Percentiles rank a stretch among this genome's conserved stretches.
phyloP scores from a whole-genome alignment of 495 filamentous ascomycete species.

The Penicilliopsis zonata region DNA sequence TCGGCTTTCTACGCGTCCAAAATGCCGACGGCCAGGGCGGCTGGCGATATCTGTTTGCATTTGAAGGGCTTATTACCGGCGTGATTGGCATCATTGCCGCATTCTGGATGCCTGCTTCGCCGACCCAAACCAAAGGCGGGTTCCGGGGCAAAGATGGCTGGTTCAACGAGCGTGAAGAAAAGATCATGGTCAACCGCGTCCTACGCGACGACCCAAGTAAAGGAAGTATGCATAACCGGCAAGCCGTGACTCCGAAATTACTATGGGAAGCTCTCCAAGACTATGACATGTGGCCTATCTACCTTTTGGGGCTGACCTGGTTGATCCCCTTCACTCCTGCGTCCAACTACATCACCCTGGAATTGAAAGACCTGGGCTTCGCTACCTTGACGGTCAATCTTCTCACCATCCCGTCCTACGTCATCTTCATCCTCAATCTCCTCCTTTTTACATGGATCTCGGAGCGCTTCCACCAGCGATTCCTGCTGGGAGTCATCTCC shows the following conservation, averaged over 20 bases:
- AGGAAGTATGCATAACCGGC: conserved; percentile 11
- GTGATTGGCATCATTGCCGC: conserved; percentile 52
- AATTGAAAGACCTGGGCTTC: conserved; percentile 48
- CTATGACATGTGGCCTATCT: conserved; percentile 40
- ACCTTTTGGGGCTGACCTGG: conserved; percentile 47
- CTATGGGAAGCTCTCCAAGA: conserved; percentile 3
- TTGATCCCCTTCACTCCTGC: conserved; percentile 41
- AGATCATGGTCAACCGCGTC: conserved; percentile 60
- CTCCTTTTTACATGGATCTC: conserved; percentile 40
- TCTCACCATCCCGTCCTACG: conserved; percentile 51
- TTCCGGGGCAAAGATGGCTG: conserved; percentile 63
- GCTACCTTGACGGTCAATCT: conserved; percentile 57
- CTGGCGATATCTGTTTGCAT: conserved; percentile 62
- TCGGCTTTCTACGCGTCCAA: conserved; percentile 57
- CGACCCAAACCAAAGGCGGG: conserved; percentile 55
- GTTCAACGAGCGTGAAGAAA: conserved; percentile 55
- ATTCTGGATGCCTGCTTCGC: conserved; percentile 58
- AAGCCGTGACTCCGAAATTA: neutral
- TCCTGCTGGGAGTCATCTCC: conserved; percentile 36
- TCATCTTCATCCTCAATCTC: conserved; percentile 33
- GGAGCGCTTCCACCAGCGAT: conserved; percentile 38
- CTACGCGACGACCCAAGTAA: conserved; percentile 54
- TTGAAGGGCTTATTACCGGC: conserved; percentile 42
- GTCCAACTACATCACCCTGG: conserved; percentile 49
- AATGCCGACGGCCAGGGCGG: conserved; percentile 45